Conservation (phyloP, 176 grass and related monocot genomes). For the Juncus effusus region DNA sequence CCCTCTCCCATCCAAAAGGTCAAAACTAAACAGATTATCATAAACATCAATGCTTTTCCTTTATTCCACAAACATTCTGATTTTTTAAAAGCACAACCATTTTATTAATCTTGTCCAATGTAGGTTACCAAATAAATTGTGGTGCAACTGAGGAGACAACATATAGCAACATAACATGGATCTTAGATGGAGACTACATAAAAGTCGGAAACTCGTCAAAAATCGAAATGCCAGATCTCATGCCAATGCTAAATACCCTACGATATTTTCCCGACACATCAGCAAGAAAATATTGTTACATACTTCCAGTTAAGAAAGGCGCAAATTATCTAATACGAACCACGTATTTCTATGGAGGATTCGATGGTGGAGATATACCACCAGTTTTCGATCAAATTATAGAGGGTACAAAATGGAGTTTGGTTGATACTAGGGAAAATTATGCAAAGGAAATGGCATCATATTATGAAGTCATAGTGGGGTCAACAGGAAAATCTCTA, state of each 20-base stretch:
- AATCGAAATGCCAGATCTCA: constrained; percentile 1
- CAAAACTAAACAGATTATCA: background rate
- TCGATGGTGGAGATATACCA: constrained; percentile 49
- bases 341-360: constrained; percentile 78
- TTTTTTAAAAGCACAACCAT: background rate
- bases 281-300: constrained; percentile 66
- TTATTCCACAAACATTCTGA: background rate
- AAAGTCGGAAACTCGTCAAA: constrained; percentile 26
- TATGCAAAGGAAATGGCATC: constrained; percentile 53
- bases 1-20: constrained; percentile 32
- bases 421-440: constrained; percentile 46
- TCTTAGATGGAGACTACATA: constrained; percentile 49
- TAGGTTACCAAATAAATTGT: constrained; percentile 68
- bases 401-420: constrained; percentile 70
- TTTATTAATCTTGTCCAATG: background rate
- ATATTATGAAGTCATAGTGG: constrained; percentile 66
- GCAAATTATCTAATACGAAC: constrained; percentile 63
- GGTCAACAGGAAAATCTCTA: constrained; percentile 31
- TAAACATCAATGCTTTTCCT: background rate
- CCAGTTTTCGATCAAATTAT: constrained; percentile 79
- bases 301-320: constrained; percentile 35
- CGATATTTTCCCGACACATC: constrained; percentile 63
- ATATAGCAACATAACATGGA: constrained; percentile 44
- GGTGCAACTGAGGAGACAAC: constrained; percentile 31
- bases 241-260: constrained; percentile 45